phyloP scores from a whole-genome alignment of 2,329 filamentous ascomycete species.

The Dissoconium aciculare region DNA sequence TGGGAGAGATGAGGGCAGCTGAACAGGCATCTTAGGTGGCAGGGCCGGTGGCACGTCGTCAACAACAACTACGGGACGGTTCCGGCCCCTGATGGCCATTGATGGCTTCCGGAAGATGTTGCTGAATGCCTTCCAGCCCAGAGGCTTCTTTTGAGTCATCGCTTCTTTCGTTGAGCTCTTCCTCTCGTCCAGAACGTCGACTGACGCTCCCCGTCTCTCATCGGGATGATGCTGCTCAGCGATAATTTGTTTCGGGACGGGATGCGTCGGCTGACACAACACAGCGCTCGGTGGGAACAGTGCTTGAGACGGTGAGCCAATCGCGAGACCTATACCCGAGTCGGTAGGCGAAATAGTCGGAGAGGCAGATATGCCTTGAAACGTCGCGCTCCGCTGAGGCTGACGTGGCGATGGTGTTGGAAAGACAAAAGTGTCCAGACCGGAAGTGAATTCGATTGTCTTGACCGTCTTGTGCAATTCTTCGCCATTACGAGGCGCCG shows the following conservation, averaged over 20 bases:
- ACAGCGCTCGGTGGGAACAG: background rate
- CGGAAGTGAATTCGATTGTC: slow-evolving; percentile 14
- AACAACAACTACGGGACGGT: no score
- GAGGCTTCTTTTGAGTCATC: no score
- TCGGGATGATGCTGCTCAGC: no score
- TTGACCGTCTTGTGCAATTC: slow-evolving; percentile 9
- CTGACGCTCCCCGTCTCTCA: no score
- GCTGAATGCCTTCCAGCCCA: background rate
- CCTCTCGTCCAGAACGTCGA: no score
- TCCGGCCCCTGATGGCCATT: no score
- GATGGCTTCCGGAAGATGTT: background rate
- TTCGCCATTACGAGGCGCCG: slow-evolving; percentile 1
- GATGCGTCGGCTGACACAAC: no score
- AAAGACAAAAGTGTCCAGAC: slow-evolving; percentile 17
- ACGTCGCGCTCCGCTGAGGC: slow-evolving; percentile 12
- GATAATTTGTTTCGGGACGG: no score
- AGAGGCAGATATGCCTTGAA: slow-evolving; percentile 4
- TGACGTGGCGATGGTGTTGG: slow-evolving; percentile 17
- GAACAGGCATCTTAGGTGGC: no score
- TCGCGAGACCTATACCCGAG: slow-evolving; percentile 11
- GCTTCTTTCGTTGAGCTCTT: no score
- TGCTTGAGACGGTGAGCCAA: slow-evolving; percentile 13
- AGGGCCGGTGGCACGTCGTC: no score
- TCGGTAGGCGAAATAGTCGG: slow-evolving; percentile 2
- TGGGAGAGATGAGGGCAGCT: no score